Conservation (phyloP, 345 rosid genomes). For the Carallia brachiata region DNA sequence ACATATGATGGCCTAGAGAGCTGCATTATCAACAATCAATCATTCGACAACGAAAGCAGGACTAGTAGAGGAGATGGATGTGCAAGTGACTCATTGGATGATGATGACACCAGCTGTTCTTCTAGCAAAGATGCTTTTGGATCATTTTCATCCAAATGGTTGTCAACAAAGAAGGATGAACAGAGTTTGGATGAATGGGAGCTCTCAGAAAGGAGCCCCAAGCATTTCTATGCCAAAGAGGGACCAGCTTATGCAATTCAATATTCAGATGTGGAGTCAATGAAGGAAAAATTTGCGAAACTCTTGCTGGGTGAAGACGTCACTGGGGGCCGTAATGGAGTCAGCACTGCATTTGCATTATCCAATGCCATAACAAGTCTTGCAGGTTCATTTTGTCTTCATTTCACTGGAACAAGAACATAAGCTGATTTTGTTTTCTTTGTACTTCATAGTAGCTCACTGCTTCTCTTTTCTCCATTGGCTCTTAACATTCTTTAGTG, state of each 20-base stretch:
- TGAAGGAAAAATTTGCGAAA: slow-evolving; percentile 85
- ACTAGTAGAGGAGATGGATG: slow-evolving; percentile 82
- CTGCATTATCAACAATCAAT: slow-evolving; percentile 76
- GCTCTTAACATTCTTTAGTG: not conserved
- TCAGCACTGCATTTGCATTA: slow-evolving; percentile 69
- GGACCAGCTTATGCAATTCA: slow-evolving; percentile 42
- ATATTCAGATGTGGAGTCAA: slow-evolving; percentile 61
- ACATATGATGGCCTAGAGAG: slow-evolving; percentile 84
- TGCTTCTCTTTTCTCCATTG: not conserved
- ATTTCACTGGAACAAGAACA: too few species aligned
- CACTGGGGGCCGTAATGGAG: slow-evolving; percentile 74
- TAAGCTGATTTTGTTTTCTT: too few species aligned
- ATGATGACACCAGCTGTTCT: slow-evolving; percentile 81
- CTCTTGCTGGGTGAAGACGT: slow-evolving; percentile 82
- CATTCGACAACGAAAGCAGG: slow-evolving; percentile 77
- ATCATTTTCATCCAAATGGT: slow-evolving; percentile 84
- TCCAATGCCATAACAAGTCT: slow-evolving; percentile 86
- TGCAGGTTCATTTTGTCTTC: slow-evolving; percentile 49
- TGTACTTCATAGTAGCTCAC: not conserved
- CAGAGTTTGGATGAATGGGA: slow-evolving; percentile 56
- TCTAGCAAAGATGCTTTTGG: slow-evolving; percentile 92
- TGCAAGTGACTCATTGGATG: slow-evolving; percentile 70
- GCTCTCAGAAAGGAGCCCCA: slow-evolving; percentile 48
- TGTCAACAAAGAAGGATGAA: slow-evolving; percentile 50
- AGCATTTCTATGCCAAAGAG: slow-evolving; percentile 50